phyloP scores from a whole-genome alignment of 2,329 filamentous ascomycete genomes.

The Penicillium sp. region DNA sequence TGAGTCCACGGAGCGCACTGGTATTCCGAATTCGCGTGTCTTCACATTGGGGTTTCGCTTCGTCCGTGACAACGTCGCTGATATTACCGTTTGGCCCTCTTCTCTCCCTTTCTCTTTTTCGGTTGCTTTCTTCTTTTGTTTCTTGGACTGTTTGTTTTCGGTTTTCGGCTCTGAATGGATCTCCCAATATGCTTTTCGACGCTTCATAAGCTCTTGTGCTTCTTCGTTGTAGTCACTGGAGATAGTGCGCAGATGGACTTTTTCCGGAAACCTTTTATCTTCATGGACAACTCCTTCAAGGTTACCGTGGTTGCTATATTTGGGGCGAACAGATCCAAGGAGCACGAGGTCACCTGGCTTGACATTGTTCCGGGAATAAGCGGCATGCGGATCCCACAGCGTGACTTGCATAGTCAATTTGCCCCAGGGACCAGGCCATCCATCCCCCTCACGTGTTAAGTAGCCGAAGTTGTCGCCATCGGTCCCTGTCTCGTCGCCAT shows the following conservation, averaged over 20 bases:
- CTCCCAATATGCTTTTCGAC: conserved; percentile 66
- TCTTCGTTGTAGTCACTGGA: conserved; percentile 47
- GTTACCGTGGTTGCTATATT: conserved; percentile 53
- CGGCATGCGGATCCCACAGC: conserved; percentile 67
- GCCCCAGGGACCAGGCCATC: conserved; percentile 74
- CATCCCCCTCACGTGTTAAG: conserved; percentile 34
- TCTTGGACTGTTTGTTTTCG: conserved; percentile 38
- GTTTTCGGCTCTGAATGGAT: conserved; percentile 47
- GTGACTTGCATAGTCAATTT: conserved; percentile 70
- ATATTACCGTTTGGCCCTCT: conserved; percentile 29
- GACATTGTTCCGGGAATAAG: conserved; percentile 57
- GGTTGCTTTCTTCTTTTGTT: conserved; percentile 24
- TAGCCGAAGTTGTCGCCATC: conserved; percentile 62
- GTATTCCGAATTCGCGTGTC: conserved; percentile 32
- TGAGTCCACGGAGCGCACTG: conserved; percentile 42
- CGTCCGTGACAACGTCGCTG: conserved; percentile 25
- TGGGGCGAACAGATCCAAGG: conserved; percentile 72
- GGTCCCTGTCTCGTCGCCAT: conserved; percentile 34
- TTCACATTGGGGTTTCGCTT: conserved; percentile 45
- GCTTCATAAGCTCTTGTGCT: conserved; percentile 59
- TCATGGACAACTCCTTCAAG: conserved; percentile 72
- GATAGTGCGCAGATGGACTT: conserved; percentile 60
- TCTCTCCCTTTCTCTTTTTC: conserved; percentile 31
- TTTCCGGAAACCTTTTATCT: conserved; percentile 54
- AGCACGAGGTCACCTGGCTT: conserved; percentile 61